Conservation (phyloP, 1,284 basidiomycete genomes). For the Ganoderma boninense region DNA sequence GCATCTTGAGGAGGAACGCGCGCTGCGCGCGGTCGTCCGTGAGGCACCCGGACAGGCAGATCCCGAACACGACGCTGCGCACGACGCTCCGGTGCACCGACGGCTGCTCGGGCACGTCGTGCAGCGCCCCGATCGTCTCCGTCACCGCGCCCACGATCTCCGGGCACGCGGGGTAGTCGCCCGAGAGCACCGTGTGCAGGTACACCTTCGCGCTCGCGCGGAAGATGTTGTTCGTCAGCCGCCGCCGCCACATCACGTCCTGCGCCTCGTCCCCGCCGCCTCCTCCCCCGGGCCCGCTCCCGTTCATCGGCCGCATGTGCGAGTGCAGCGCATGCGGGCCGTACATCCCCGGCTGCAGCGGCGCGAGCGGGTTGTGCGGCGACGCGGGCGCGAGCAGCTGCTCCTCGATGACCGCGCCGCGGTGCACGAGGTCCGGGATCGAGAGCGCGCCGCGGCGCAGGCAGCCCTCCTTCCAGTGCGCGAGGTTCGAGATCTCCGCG, state of each 20-base stretch:
- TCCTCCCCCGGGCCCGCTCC: background rate
- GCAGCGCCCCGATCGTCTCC: slow-evolving; percentile 62
- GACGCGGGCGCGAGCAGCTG: slow-evolving; percentile 41
- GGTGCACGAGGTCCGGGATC: slow-evolving; percentile 63
- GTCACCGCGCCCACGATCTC: slow-evolving; percentile 66
- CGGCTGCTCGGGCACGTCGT: slow-evolving; percentile 49
- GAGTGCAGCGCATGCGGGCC: slow-evolving; percentile 31
- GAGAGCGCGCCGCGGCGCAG: slow-evolving; percentile 54
- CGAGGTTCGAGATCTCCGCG: slow-evolving; percentile 74
- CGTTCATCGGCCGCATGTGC: slow-evolving; percentile 17
- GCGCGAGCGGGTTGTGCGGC: slow-evolving; percentile 27
- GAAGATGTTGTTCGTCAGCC: slow-evolving; percentile 72
- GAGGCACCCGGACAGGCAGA: slow-evolving; percentile 76
- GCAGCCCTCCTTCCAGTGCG: slow-evolving; percentile 67
- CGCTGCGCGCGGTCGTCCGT: slow-evolving; percentile 59
- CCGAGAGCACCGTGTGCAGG: slow-evolving; percentile 75
- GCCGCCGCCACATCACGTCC: slow-evolving; percentile 9
- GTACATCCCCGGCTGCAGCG: slow-evolving; percentile 31
- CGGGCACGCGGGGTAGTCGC: slow-evolving; percentile 66
- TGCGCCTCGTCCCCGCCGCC: slow-evolving; percentile 10
- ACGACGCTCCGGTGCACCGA: slow-evolving; percentile 64
- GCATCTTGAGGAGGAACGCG: slow-evolving; percentile 52
- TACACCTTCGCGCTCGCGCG: slow-evolving; percentile 77
- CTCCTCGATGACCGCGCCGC: slow-evolving; percentile 61
- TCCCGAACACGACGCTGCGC: slow-evolving; percentile 79